Conservation (phyloP, 345 rosid genomes). For the Brassica cretica region DNA sequence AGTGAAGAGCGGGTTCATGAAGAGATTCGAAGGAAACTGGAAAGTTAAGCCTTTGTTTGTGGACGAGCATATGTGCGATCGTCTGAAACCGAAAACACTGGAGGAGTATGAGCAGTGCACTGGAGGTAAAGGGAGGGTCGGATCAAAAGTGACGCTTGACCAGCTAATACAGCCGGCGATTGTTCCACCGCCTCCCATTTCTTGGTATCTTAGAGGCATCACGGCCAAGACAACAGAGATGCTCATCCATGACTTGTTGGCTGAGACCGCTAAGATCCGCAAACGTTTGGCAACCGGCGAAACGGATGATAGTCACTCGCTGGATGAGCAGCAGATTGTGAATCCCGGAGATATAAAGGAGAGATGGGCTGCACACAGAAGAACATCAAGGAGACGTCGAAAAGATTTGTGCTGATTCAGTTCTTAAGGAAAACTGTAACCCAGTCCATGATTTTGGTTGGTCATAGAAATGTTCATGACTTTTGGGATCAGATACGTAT, state of each 20-base stretch:
- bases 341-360: constrained; percentile 55
- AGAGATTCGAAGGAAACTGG: constrained; percentile 93
- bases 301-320: constrained; percentile 17
- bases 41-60: constrained; percentile 70
- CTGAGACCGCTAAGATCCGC: constrained; percentile 69
- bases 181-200: constrained; percentile 84
- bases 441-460: constrained; percentile 5
- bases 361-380: constrained; percentile 70
- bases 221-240: constrained; percentile 80
- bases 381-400: constrained; percentile 48
- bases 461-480: not conserved
- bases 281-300: constrained; percentile 32
- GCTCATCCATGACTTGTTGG: constrained; percentile 71
- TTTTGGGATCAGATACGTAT: not conserved
- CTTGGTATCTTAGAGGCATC: constrained; percentile 94
- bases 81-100: constrained; percentile 64
- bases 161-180: constrained; percentile 86
- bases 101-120: constrained; percentile 67
- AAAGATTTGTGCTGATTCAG: not conserved
- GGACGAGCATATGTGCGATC: constrained; percentile 69
- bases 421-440: not conserved
- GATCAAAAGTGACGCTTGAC: constrained; percentile 68
- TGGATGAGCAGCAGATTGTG: constrained; percentile 19
- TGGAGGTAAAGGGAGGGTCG: constrained; percentile 78
- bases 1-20: constrained; percentile 80